Conservation (phyloP, 2,329 filamentous ascomycete species). For the Torrubiellomyces zombiae region DNA sequence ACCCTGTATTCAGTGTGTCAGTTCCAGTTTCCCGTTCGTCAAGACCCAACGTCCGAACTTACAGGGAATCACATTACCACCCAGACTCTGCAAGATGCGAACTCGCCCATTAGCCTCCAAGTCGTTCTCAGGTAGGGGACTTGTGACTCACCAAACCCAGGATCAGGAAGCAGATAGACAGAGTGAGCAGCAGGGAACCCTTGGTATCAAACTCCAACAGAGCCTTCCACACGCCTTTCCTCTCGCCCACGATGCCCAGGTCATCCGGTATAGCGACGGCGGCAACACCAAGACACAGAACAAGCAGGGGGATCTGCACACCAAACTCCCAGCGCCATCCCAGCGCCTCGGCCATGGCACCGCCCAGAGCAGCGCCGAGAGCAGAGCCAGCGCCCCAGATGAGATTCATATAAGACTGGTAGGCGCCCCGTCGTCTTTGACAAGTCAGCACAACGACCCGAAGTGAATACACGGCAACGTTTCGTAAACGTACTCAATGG, state of each 20-base stretch:
- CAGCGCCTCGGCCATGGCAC: conserved; percentile 49
- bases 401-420: conserved; percentile 55
- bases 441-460: background rate
- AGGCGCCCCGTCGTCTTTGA: conserved; percentile 40
- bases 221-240: conserved; percentile 27
- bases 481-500: conserved; percentile 47
- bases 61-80: conserved; percentile 47
- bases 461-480: conserved; percentile 1
- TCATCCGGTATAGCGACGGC: conserved; percentile 30
- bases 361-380: conserved; percentile 52
- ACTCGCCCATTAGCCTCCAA: too few species aligned
- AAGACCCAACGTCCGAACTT: conserved; percentile 10
- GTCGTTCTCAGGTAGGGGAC: too few species aligned
- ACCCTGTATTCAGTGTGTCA: conserved; percentile 21
- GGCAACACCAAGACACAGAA: conserved; percentile 28
- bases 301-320: conserved; percentile 37
- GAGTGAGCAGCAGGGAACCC: conserved; percentile 36
- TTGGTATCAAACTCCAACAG: conserved; percentile 39
- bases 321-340: conserved; percentile 63
- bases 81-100: conserved; percentile 29
- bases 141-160: conserved; percentile 32
- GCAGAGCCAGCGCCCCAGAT: conserved; percentile 41
- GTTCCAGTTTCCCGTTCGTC: background rate
- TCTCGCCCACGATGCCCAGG: conserved; percentile 30
- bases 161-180: conserved; percentile 38